Conservation (phyloP, 2,329 filamentous ascomycete species). For the Parascedosporium putredinis region DNA sequence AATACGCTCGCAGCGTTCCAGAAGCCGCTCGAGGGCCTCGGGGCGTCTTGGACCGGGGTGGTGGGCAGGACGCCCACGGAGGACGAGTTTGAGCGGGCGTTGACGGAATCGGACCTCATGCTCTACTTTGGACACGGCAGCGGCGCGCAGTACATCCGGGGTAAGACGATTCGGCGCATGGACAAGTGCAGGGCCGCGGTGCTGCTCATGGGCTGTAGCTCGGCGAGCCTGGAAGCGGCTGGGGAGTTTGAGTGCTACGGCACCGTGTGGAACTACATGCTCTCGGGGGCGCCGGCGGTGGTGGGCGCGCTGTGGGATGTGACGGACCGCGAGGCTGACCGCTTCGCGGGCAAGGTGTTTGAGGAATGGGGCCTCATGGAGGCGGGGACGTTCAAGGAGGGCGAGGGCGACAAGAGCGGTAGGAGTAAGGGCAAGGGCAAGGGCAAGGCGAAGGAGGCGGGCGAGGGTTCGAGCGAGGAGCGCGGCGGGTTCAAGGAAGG, state of each 20-base stretch:
- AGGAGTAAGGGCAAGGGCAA: conserved; percentile 19
- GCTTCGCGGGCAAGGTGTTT: conserved; percentile 69
- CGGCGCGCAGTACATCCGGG: conserved; percentile 86
- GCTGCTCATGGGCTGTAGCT: conserved; percentile 91
- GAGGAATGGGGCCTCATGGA: conserved; percentile 75
- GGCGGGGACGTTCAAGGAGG: conserved; percentile 31
- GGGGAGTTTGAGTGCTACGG: conserved; percentile 89
- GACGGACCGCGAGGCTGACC: conserved; percentile 93
- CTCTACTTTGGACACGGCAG: conserved; percentile 96
- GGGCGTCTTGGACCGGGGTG: conserved; percentile 61
- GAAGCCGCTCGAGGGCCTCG: conserved; percentile 52
- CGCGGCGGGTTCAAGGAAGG: conserved; percentile 21
- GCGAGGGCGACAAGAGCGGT: conserved; percentile 16
- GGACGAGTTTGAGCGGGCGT: conserved; percentile 58
- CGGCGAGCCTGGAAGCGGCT: conserved; percentile 50
- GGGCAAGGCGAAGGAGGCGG: conserved; percentile 17
- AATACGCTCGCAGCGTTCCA: conserved; percentile 71
- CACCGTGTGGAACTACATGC: conserved; percentile 83
- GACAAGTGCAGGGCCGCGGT: conserved; percentile 65
- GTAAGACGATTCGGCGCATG: conserved; percentile 69
- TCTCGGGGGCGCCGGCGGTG: conserved; percentile 75
- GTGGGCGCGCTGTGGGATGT: conserved; percentile 96
- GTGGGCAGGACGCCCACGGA: conserved; percentile 63
- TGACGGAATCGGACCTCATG: conserved; percentile 60
- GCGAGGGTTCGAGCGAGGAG: conserved; percentile 2